These are phyloP conservation scores for Phytophthora kernoviae DNA, from an alignment of 352 stramenopile genomes.

Conservation along the genomic window DNA sequence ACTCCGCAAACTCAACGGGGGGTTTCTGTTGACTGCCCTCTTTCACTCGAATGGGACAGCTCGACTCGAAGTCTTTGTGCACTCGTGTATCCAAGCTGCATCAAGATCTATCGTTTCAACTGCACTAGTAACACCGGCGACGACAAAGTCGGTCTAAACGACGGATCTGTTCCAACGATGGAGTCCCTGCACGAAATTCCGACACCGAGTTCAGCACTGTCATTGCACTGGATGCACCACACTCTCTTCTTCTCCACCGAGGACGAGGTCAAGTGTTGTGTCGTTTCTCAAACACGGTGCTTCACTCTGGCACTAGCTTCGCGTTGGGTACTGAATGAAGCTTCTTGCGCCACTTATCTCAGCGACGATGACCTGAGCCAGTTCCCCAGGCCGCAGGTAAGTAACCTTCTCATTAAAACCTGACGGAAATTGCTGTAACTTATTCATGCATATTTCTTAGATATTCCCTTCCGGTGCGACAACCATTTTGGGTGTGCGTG, in stretches of 20 bases:
- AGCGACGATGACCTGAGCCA: slow-evolving; percentile 38
- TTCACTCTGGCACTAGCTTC: slow-evolving; percentile 73
- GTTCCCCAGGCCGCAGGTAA: slow-evolving; percentile 57
- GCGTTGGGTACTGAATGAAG: slow-evolving; percentile 34
- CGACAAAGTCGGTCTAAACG: slow-evolving; percentile 14
- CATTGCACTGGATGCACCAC: slow-evolving; percentile 69
- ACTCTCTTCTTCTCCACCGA: slow-evolving; percentile 70
- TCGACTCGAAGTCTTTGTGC: slow-evolving; percentile 53
- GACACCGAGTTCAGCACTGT: slow-evolving; percentile 38
- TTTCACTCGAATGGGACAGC: slow-evolving; percentile 68
- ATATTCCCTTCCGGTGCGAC: slow-evolving; percentile 45
- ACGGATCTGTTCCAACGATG: slow-evolving; percentile 18
- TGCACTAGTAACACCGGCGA: slow-evolving; percentile 2
- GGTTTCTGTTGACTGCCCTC: slow-evolving; percentile 53
- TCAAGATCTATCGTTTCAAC: slow-evolving; percentile 60
- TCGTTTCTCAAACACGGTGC: slow-evolving; percentile 61
- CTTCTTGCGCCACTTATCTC: slow-evolving; percentile 31
- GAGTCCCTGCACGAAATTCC: slow-evolving; percentile 65
- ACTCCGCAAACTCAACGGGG: slow-evolving; percentile 23
- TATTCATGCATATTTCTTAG: slow-evolving; percentile 19
- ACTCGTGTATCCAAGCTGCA: slow-evolving; percentile 51
- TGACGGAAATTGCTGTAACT: not conserved
- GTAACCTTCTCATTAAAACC: slow-evolving; percentile 1
- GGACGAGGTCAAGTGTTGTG: slow-evolving; percentile 65
- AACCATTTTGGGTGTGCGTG: slow-evolving; percentile 53